Evolutionary conservation across 1,139 yeast species (phyloP).

Genomic region (Yamadazyma pseudoaaseri): DNA sequence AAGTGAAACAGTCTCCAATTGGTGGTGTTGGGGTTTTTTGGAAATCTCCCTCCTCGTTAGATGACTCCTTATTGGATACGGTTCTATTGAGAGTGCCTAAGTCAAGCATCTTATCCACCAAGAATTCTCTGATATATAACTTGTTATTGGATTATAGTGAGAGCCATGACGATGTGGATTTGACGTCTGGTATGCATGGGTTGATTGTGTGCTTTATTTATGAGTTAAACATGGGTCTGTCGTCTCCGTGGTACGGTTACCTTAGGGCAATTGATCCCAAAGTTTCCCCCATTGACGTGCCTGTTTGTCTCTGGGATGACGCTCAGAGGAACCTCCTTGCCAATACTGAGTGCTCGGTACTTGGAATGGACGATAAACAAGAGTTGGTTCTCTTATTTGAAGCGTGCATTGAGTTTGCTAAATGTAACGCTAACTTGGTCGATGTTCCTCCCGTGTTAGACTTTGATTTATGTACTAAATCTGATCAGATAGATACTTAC

Average conservation of each 20-base stretch:
- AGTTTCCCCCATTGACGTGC: slow-evolving; percentile 31
- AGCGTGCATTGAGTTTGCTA: slow-evolving; percentile 52
- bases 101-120: slow-evolving; percentile 50
- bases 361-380: slow-evolving; percentile 59
- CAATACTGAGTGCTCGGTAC: slow-evolving; percentile 67
- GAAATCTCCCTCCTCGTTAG: slow-evolving; percentile 28
- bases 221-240: slow-evolving; percentile 50
- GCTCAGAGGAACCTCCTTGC: slow-evolving; percentile 45
- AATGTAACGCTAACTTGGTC: slow-evolving; percentile 22
- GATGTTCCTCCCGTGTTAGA: slow-evolving; percentile 40
- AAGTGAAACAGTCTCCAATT: slow-evolving; percentile 43
- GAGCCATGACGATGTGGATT: slow-evolving; percentile 28
- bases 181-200: slow-evolving; percentile 56
- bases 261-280: slow-evolving; percentile 52
- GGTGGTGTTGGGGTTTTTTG: slow-evolving; percentile 79
- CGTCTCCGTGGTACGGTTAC: slow-evolving; percentile 78
- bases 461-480: slow-evolving; percentile 11
- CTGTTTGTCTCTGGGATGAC: slow-evolving; percentile 67
- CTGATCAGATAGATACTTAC: slow-evolving; percentile 13
- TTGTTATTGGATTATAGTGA: slow-evolving; percentile 53
- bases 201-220: slow-evolving; percentile 69
- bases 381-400: slow-evolving; percentile 59
- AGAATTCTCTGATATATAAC: slow-evolving; percentile 66
- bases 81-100: slow-evolving; percentile 51
- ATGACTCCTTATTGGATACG: slow-evolving; percentile 24